Conservation (phyloP, 192 early-diverging fungal species). For the Gorgonomyces haynaldii region DNA sequence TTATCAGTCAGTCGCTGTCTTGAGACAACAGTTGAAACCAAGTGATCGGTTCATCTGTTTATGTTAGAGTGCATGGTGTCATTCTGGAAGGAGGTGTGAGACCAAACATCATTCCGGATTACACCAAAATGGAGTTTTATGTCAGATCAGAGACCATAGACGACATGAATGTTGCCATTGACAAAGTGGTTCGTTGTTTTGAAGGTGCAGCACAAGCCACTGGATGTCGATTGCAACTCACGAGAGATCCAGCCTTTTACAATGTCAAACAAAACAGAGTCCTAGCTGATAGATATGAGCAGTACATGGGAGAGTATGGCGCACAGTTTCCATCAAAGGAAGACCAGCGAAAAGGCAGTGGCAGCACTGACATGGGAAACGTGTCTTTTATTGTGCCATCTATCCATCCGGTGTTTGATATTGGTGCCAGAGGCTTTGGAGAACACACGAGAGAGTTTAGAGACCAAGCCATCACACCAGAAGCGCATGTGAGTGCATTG, state of each 20-base stretch:
- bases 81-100: conserved; percentile 58
- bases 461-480: conserved; percentile 36
- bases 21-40: conserved; percentile 41
- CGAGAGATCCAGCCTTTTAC: conserved; percentile 38
- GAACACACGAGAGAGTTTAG: conserved; percentile 59
- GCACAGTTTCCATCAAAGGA: conserved; percentile 10
- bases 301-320: conserved; percentile 11
- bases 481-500: conserved; percentile 46
- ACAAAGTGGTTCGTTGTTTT: conserved; percentile 43
- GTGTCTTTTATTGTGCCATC: conserved; percentile 48
- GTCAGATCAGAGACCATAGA: conserved; percentile 41
- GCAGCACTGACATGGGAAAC: conserved; percentile 65
- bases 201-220: conserved; percentile 55
- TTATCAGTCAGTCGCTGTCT: conserved; percentile 50
- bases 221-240: conserved; percentile 51
- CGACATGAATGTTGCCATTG: conserved; percentile 35
- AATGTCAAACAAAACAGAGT: conserved; percentile 40
- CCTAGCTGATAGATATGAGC: conserved; percentile 21
- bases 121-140: conserved; percentile 42
- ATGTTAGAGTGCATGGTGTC: conserved; percentile 55
- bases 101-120: conserved; percentile 40
- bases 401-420: conserved; percentile 32
- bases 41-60: background rate
- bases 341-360: conserved; percentile 19
- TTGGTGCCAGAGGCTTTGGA: conserved; percentile 41